Evolutionary conservation across 805 yeast species (phyloP).

Genomic region (Teunomyces tritomae): DNA sequence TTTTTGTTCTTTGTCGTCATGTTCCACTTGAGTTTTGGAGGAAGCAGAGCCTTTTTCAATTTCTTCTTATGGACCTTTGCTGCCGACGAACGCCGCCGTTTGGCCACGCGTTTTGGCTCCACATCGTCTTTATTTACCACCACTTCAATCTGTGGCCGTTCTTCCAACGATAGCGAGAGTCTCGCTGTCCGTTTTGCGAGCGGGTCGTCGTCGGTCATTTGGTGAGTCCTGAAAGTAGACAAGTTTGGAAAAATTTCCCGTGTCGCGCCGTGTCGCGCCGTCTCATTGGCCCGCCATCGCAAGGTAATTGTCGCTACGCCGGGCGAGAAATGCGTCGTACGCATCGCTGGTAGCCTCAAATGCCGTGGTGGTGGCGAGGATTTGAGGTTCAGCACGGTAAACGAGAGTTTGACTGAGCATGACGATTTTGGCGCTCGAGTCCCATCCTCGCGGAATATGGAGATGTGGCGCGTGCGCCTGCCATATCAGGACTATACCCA

Average conservation of each 20-base stretch:
- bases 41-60: conserved; percentile 29
- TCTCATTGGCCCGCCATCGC: not conserved
- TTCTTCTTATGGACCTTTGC: conserved; percentile 28
- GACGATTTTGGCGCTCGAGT: conserved; percentile 50
- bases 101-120: conserved; percentile 2
- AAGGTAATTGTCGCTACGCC: not conserved
- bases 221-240: too few species aligned
- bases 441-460: conserved; percentile 48
- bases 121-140: too few species aligned
- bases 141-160: not conserved
- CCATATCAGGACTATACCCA: too few species aligned
- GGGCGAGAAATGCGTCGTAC: conserved; percentile 12
- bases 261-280: not conserved
- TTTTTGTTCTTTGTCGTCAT: conserved; percentile 1
- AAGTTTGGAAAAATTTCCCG: not conserved
- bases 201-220: conserved; percentile 15
- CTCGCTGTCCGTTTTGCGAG: conserved; percentile 24
- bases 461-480: not conserved
- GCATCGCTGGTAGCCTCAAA: conserved; percentile 14
- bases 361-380: conserved; percentile 15
- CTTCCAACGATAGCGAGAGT: conserved; percentile 25
- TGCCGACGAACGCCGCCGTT: conserved; percentile 41
- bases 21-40: conserved; percentile 17
- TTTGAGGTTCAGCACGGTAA: conserved; percentile 11
- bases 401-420: conserved; percentile 26